Conservation (phyloP, 257 asterid genomes). For the Rauvolfia tetraphylla region DNA sequence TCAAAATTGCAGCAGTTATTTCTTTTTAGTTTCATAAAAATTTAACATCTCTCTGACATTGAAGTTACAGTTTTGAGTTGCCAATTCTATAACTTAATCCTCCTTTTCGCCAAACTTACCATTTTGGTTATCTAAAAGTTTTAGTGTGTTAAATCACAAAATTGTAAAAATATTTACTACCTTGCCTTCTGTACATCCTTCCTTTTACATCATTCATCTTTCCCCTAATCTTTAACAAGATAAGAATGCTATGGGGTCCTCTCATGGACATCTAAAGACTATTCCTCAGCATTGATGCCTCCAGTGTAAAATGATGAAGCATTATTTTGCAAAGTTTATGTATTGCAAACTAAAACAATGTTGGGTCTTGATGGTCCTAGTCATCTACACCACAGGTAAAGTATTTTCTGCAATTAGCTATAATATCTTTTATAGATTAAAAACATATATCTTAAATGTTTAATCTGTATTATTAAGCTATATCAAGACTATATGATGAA, state of each 20-base stretch:
- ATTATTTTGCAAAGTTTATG: neutral
- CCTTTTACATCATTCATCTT: neutral
- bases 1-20: neutral
- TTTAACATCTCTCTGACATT: neutral
- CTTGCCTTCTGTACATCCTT: neutral
- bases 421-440: no score
- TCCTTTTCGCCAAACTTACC: neutral
- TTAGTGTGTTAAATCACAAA: neutral
- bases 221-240: neutral
- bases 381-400: neutral
- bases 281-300: neutral
- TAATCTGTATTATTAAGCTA: neutral
- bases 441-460: neutral
- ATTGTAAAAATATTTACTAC: no score
- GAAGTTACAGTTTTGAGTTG: neutral
- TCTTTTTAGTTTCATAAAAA: neutral
- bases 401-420: neutral
- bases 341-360: neutral
- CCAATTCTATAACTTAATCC: neutral
- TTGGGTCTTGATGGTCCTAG: neutral
- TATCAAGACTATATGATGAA: neutral
- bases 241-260: neutral
- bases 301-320: neutral
- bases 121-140: no score
- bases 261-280: neutral